Evolutionary conservation across 2,329 filamentous ascomycete genomes (phyloP), one percentile per base, ranked within the genome.

Genomic region (Lachnellula hyalina): DNA sequence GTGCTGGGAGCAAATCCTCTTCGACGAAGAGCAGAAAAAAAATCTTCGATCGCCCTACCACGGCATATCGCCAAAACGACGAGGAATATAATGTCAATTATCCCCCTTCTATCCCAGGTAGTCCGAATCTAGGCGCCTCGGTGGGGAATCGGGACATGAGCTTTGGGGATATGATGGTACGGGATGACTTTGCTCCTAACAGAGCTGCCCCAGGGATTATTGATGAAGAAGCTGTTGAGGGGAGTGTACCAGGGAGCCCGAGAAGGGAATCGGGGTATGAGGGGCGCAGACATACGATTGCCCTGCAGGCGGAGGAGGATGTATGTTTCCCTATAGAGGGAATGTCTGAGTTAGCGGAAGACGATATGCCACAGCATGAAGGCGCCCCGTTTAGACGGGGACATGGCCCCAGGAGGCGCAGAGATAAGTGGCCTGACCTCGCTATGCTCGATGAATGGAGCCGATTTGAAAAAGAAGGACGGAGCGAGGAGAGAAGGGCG

Each of bases 271-370:
- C 54, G 1, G 57, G 49, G 23, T 67, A 60, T 44, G 63, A 66
- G 32, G 67, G 75, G 17, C 71, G 78, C 48, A 78, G 86, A 38
- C 78, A 80, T 54, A 85, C 81, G 5, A 78, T 84, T 61, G 77
- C 79, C 12, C 70, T 86, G 12, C 78, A 85, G 11, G 89, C 85
- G 0, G 84, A 94, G 65, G 89, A 89, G 61, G 94, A 97, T 72
- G 92, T 97, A 0, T 96, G 94, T 74, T 96, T 96, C 65, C 93
- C 92, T 0, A 84, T 85, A 5, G 86, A 88, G 52, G 84, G 78
- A 5, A 79, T 91, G 72, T 94, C 90, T 0, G 90, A 95, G 64
- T 76, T 94, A 47, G 90, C 80, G 28, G 88, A 93, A 34, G 90
- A 95, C 47, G 90, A 94, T 48, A 71, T 78, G 7, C 74, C 74